Evolutionary conservation across 2,329 filamentous ascomycete genomes (phyloP).

Genomic region (Aspergillus fischeri): DNA sequence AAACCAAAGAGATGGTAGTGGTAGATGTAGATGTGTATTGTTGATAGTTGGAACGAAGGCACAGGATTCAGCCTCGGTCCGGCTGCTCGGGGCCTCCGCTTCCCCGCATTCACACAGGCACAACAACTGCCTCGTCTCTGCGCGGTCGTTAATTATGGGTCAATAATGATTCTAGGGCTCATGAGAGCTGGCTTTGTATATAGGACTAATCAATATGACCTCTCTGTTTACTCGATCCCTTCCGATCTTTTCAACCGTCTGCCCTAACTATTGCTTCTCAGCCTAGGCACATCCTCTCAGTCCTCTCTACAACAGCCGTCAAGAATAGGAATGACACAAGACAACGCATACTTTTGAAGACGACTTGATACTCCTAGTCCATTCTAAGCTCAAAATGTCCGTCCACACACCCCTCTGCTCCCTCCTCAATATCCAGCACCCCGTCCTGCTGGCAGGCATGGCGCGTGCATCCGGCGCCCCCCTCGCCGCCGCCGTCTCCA

Average conservation of each 20-base stretch:
- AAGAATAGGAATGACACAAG: neutral
- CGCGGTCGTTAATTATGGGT: neutral
- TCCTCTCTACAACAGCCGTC: neutral
- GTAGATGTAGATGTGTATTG: neutral
- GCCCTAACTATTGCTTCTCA: neutral
- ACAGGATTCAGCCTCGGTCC: neutral
- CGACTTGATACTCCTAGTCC: neutral
- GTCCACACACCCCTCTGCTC: slow-evolving; percentile 74
- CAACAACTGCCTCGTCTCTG: neutral
- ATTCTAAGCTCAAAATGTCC: slow-evolving; percentile 32
- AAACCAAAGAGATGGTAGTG: too few species aligned
- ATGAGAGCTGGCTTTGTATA: neutral
- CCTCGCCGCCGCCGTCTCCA: slow-evolving; percentile 81
- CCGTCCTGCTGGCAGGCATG: slow-evolving; percentile 92
- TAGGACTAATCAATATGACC: neutral
- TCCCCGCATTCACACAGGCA: slow-evolving; percentile 8
- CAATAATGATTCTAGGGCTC: neutral
- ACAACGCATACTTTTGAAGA: neutral
- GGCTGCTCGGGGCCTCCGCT: slow-evolving; percentile 1
- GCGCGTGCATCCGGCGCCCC: slow-evolving; percentile 74
- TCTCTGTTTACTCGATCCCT: neutral
- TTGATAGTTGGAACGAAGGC: neutral
- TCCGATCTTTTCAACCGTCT: neutral
- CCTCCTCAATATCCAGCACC: slow-evolving; percentile 79
- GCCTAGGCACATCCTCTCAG: neutral